Evolutionary conservation across 139 green algal genomes (phyloP).

Genomic region (Chlamydomonas sphaeroides): DNA sequence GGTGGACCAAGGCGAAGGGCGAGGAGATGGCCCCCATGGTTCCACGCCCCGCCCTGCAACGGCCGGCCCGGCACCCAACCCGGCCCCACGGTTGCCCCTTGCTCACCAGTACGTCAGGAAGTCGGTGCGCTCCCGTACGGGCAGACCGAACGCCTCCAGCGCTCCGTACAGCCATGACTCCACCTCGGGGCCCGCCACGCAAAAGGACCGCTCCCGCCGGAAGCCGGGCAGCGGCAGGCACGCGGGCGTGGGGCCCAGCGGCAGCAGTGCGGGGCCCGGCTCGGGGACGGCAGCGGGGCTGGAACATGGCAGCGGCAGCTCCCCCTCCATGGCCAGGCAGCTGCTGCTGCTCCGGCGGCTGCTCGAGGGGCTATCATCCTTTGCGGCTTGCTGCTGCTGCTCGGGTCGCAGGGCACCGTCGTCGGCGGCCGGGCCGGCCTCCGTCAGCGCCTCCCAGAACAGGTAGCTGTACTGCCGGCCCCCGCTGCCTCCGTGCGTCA

Average conservation of each 20-base stretch:
- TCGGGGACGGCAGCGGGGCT: not conserved
- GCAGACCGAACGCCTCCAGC: constrained; percentile 3
- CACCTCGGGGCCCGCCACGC: constrained; percentile 1
- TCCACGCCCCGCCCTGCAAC: too few species aligned
- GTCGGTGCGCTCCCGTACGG: constrained; percentile 3
- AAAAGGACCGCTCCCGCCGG: not conserved
- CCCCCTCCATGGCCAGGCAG: too few species aligned
- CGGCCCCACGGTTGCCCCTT: too few species aligned
- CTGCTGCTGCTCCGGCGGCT: too few species aligned
- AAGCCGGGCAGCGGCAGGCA: constrained; percentile 20
- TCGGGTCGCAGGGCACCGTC: too few species aligned
- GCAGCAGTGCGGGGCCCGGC: not conserved
- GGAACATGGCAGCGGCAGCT: not conserved
- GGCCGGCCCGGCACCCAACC: too few species aligned
- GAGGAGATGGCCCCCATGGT: too few species aligned
- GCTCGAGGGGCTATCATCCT: too few species aligned
- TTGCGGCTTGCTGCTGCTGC: too few species aligned
- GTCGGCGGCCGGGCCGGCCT: not conserved
- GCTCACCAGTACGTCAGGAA: constrained; percentile 9
- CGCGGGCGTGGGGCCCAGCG: constrained; percentile 14
- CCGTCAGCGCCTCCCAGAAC: constrained; percentile 16
- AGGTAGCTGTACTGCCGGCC: constrained; percentile 20
- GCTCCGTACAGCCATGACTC: constrained; percentile 15
- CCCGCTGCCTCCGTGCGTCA: not conserved
- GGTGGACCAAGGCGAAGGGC: too few species aligned